Evolutionary conservation across 2,329 filamentous ascomycete genomes (phyloP).

Genomic region (Zasmidium cellare): DNA sequence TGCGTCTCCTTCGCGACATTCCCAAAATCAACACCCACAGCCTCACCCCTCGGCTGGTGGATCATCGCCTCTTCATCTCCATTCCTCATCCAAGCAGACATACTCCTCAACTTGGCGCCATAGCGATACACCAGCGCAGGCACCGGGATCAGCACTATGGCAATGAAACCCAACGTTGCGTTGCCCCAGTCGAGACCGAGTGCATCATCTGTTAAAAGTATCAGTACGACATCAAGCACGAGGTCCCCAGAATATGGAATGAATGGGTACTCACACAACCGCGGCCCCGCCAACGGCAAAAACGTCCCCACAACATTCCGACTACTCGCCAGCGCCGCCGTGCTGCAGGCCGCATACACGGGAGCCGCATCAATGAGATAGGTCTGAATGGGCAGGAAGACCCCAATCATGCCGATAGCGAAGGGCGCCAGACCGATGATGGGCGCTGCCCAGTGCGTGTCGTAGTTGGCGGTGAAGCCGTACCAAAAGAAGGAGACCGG

Average conservation of each 20-base stretch:
- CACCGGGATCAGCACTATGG: conserved; percentile 1
- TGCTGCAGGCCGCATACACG: conserved; percentile 13
- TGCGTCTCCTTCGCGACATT: too few species aligned
- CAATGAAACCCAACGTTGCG: conserved; percentile 2
- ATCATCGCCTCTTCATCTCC: not conserved
- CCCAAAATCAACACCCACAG: too few species aligned
- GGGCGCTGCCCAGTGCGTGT: conserved; percentile 3
- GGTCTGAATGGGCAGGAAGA: conserved; percentile 5
- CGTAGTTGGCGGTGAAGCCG: conserved; percentile 8
- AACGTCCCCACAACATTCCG: conserved; percentile 9
- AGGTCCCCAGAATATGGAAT: not conserved
- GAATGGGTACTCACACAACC: not conserved
- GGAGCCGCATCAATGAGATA: conserved; percentile 11
- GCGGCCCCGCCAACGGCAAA: conserved; percentile 7
- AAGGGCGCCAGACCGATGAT: conserved; percentile 8
- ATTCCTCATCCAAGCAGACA: not conserved
- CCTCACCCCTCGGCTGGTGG: too few species aligned
- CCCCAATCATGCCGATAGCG: conserved; percentile 5
- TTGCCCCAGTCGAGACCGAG: conserved; percentile 5
- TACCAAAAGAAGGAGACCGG: conserved; percentile 12
- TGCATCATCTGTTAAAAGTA: not conserved
- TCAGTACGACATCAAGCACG: not conserved
- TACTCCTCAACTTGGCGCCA: conserved; percentile 1
- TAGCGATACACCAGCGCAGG: conserved; percentile 1
- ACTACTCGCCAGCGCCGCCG: conserved; percentile 2